Evolutionary conservation across 2,329 filamentous ascomycete genomes (phyloP), one percentile per base, ranked within the genome.

Genomic region (Trichoderma citrinoviride): DNA sequence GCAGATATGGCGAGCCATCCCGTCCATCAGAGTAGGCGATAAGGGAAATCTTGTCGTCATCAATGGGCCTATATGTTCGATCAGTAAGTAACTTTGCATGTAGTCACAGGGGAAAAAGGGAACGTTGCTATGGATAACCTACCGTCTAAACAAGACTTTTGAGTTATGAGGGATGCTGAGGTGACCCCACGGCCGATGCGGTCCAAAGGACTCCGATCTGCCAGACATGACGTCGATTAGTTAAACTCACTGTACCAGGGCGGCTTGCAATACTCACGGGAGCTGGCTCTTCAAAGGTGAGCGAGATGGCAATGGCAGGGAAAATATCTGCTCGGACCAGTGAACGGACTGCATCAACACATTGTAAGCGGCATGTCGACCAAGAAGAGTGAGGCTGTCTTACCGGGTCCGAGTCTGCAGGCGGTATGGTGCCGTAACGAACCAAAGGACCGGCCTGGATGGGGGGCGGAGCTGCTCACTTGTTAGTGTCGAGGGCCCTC

Each of bases 311-410:
- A 85, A 74, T 0, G 83, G 82, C 21, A 82, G 76, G 0, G 83
- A 82, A 68, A 88, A 88, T 25, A 88, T 85, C 46, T 83, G 80
- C 68, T 87, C 81, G 6, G 85, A 84, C 86, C 86, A 89, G 70
- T 88, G 85, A 5, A 78, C 74, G 56, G 76, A 76, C 83, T 87
- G 66, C 33, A 37, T 23, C 33, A 27, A 50, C 23, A 61, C 12
- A 25, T 14, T 63, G 66, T 68, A 62, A 68, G 55, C 65, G 41
- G 63, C 37, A 46, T 47, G 41, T 27, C 14, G 19, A 54, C 7
- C 2, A 40, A 53, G 21, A 19, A 55, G 25, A 41, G 19, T 4
- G n/a, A 44, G 41, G 19, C 19, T 5, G 5, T 12, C 75, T 65
- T 46, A 77, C 72, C 12, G 69, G 67, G 25, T 71, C 68, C 25